A percentile compares a stretch with the other conserved stretches of the same genome.
Conservation (phyloP, 306 rosid species). For the Dryas octopetala region DNA sequence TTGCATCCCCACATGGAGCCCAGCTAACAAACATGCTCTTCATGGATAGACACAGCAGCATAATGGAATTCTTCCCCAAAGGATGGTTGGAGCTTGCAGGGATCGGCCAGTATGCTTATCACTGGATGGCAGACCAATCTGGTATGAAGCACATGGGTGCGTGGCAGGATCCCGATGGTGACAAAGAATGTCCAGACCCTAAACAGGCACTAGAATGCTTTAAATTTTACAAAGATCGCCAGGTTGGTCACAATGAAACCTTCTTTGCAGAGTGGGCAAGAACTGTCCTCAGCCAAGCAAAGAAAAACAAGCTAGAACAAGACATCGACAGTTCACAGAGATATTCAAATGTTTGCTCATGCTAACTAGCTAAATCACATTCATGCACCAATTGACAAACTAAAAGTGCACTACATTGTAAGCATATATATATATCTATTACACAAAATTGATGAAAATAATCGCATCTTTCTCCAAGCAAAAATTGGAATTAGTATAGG, state of each 20-base stretch:
- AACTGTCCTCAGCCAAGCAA: slow-evolving; percentile 17
- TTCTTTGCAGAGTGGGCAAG: slow-evolving; percentile 33
- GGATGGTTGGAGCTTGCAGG: slow-evolving; percentile 43
- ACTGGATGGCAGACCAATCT: slow-evolving; percentile 35
- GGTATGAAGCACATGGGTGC: slow-evolving; percentile 37
- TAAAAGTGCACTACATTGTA: not conserved
- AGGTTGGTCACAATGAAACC: slow-evolving; percentile 35
- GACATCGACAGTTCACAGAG: not conserved
- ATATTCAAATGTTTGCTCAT: not conserved
- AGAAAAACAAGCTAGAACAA: slow-evolving; percentile 19
- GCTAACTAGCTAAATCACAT: slow-evolving; percentile 11
- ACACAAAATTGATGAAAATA: not conserved
- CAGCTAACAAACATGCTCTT: slow-evolving; percentile 36
- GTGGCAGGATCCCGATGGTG: slow-evolving; percentile 21
- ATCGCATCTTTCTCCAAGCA: not conserved
- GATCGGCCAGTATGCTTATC: slow-evolving; percentile 29
- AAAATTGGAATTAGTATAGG: not conserved
- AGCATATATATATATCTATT: not conserved
- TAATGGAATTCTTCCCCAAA: slow-evolving; percentile 39
- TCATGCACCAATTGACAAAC: not conserved
- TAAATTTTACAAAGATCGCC: slow-evolving; percentile 23
- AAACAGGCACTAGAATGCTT: slow-evolving; percentile 20
- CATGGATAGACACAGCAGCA: slow-evolving; percentile 35
- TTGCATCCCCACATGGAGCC: slow-evolving; percentile 42
- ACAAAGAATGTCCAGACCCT: slow-evolving; percentile 24